Evolutionary conservation across 305 asterid species (phyloP), one percentile per base, ranked within the genome.

Genomic region (Withania somnifera): DNA sequence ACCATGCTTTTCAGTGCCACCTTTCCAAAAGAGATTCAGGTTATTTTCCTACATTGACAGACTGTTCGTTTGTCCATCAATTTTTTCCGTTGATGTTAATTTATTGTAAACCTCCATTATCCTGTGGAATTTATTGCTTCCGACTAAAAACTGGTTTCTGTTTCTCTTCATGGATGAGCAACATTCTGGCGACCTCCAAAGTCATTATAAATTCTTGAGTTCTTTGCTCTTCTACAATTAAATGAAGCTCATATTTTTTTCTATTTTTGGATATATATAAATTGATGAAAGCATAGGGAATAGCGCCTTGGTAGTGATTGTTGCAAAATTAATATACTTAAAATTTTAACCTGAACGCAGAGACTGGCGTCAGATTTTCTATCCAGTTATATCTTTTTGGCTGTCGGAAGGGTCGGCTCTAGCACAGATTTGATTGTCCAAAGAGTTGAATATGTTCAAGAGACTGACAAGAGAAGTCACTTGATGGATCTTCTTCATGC

Each of bases 331-430:
- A 15, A 50, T 50, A 8, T 28, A 71, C 78, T 36, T 82, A 34
- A 61, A 75, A 78, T 51, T 50, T 54, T 88, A 78, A 50, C 64
- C 80, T 86, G 85, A 51, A 71, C 86, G 90, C 95, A 93, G 97
- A 89, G 93, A 76, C 87, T 93, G 82, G 98, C 98, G 51, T 85
- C 93, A 61, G 98, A 93, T 87, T 93, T 93, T 85, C 88, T 93
- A 30, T 84, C 97, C 36, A 73, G 52, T 84, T 93, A 92, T 58
- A 81, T 93, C 66, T 92, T 93, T 89, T 84, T 93, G 89, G 94
- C 98, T 40, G 98, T 93, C 76, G 98, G 98, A 78, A 90, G 98
- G 89, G 98, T 93, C 85, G 97, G 97, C 61, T 93, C 98, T 79
- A 93, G 98, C 82, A 93, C 98, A 26, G 97, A 93, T 86, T 88